These are phyloP conservation scores for Fusarium burgessii DNA, from an alignment of 2,329 filamentous ascomycete genomes.

Conservation along the genomic window DNA sequence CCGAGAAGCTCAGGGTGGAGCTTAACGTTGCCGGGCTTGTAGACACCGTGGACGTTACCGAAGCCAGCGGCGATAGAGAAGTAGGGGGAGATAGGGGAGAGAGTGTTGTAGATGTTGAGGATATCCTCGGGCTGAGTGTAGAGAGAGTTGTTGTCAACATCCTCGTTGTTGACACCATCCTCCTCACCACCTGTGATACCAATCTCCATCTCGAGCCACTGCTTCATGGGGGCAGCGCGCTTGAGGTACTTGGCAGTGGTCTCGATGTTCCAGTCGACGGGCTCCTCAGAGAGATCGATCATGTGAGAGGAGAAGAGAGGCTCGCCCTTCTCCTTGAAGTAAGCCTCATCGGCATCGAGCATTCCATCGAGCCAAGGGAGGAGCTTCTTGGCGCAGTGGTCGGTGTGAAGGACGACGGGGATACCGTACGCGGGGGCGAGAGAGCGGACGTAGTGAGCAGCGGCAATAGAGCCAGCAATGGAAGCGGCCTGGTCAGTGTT, in stretches of 20 bases:
- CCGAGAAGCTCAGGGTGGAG: constrained; percentile 94
- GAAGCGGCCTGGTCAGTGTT: constrained; percentile 88
- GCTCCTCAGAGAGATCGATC: constrained; percentile 97
- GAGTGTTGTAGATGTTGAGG: constrained; percentile 87
- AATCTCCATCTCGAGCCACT: constrained; percentile 97
- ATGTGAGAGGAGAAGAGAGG: constrained; percentile 98
- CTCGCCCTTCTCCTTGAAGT: constrained; percentile 93
- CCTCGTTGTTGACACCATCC: constrained; percentile 98
- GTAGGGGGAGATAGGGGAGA: constrained; percentile 89
- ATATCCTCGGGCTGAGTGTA: constrained; percentile 99
- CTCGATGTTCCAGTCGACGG: constrained; percentile 88
- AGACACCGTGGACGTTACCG: constrained; percentile 99
- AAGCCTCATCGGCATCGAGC: constrained; percentile 91
- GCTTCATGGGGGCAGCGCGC: constrained; percentile 95
- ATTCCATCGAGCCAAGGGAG: constrained; percentile 97
- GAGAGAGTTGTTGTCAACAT: constrained; percentile 94
- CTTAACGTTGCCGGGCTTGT: constrained; percentile 98
- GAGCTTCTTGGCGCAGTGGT: constrained; percentile 99
- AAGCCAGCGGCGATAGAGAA: constrained; percentile 99
- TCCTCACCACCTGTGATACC: constrained; percentile 95
- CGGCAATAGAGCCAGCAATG: constrained; percentile 87
- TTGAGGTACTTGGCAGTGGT: constrained; percentile 95
- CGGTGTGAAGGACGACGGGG: constrained; percentile 94
- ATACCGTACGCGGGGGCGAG: constrained; percentile 89
- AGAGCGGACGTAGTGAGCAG: constrained; percentile 91